Evolutionary conservation across 441 rosid genomes (phyloP).

Genomic region (Sinapis alba): DNA sequence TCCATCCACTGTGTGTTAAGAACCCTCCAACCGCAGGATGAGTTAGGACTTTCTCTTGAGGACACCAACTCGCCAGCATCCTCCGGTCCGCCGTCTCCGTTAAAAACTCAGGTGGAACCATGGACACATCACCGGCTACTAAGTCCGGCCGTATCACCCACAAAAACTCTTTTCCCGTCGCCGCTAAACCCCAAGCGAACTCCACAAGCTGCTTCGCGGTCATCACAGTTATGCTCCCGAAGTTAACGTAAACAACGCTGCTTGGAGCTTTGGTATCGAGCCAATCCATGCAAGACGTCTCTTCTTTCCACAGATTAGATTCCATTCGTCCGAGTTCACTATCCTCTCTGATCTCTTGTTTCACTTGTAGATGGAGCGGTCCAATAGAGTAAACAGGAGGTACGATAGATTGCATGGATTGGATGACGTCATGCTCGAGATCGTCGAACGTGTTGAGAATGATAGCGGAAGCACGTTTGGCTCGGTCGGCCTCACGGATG

Average conservation of each 20-base stretch:
- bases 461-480: slow-evolving; percentile 31
- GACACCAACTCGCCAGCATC: slow-evolving; percentile 47
- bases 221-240: slow-evolving; percentile 47
- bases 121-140: slow-evolving; percentile 31
- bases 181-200: slow-evolving; percentile 51
- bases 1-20: slow-evolving; percentile 52
- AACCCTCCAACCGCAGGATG: slow-evolving; percentile 48
- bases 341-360: slow-evolving; percentile 13
- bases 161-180: slow-evolving; percentile 33
- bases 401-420: slow-evolving; percentile 10
- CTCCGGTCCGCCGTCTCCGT: slow-evolving; percentile 34
- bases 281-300: slow-evolving; percentile 42
- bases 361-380: slow-evolving; percentile 38
- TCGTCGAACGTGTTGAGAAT: slow-evolving; percentile 44
- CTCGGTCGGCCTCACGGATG: slow-evolving; percentile 15
- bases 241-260: slow-evolving; percentile 47
- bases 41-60: slow-evolving; percentile 43
- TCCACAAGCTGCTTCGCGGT: slow-evolving; percentile 37
- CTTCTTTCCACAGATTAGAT: slow-evolving; percentile 47
- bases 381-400: slow-evolving; percentile 43
- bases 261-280: slow-evolving; percentile 33
- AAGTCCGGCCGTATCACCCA: slow-evolving; percentile 53
- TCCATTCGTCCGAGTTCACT: slow-evolving; percentile 10
- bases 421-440: slow-evolving; percentile 38
- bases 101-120: slow-evolving; percentile 39